Base-by-base conservation (phyloP, 768 basidiomycete genomes). In the Lepiota brunneoincarnata region DNA sequence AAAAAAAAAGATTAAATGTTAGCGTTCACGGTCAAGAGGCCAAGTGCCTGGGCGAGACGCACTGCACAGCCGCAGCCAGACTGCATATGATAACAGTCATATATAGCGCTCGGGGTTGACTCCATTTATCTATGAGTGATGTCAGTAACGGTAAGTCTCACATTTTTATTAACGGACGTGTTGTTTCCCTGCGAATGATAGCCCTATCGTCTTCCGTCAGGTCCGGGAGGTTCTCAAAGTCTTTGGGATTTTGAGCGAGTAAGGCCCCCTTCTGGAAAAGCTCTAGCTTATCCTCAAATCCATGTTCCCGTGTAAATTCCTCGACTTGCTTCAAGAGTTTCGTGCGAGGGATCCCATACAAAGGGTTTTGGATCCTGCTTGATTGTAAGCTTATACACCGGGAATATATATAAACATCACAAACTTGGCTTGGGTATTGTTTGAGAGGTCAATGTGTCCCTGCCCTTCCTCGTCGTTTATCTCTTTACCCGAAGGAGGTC, bases 61-160 rank as follows among this genome's bases (percentile, higher is more conserved):
- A 88, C 75, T 92, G 89, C n/a, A 91, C 88, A 46, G 86, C 87
- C 2, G 90, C 91, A 1, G 87, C 87, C 43, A 92, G 67, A 14
- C 86, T 87, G 58, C 87, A 84, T 23, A 80, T 63, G 42, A 76
- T 59, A 38, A 80, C 70, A 1, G 76, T 76, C 61, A 74, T 38
- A 59, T 77, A 75, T 11, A 79, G 62, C 43, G 65, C 67, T 51
- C 62, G 66, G 2, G 80, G 72, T 47, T 79, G 79, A 55, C 64
- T 65, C 80, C 80, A 81, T 64, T 72, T 73, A 64, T 79, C 75
- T 72, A 40, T 31, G 46, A 24, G 17, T n/a, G 51, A 38, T 24
- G 49, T 56, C 23, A 36, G n/a, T 14, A 18, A 28, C 48, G 26
- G 21, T 21, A 26, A 35, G 15, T 43, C 26, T n/a, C 20, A 52